Conservation (phyloP, 2,329 filamentous ascomycete species). For the Scedosporium minutisporum region DNA sequence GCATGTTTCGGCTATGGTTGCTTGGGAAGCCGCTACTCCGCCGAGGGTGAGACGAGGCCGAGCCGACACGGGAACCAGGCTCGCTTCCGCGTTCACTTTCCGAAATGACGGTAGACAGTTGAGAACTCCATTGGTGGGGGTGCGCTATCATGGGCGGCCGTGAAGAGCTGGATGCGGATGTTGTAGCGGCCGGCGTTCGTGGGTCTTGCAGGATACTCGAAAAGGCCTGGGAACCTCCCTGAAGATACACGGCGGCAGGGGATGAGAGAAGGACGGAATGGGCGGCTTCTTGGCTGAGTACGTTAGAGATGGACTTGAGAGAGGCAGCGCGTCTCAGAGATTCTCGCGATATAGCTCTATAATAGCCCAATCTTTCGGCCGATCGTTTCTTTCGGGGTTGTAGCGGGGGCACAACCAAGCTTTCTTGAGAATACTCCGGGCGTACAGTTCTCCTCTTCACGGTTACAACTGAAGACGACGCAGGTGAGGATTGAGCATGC, state of each 20-base stretch:
- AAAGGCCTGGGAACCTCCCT: constrained; percentile 20
- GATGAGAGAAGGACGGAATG: constrained; percentile 25
- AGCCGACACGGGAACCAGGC: constrained; percentile 35
- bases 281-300: constrained; percentile 39
- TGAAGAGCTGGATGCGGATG: not conserved
- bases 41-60: constrained; percentile 27
- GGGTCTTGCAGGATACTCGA: constrained; percentile 11
- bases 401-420: constrained; percentile 47
- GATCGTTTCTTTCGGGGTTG: constrained; percentile 36
- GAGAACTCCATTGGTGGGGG: constrained; percentile 53
- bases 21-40: constrained; percentile 40
- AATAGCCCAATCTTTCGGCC: constrained; percentile 37
- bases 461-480: constrained; percentile 28
- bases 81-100: constrained; percentile 48
- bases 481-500: constrained; percentile 32
- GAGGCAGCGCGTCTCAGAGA: constrained; percentile 40
- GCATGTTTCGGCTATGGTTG: constrained; percentile 43
- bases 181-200: not conserved
- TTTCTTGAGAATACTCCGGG: constrained; percentile 50
- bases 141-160: constrained; percentile 32
- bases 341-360: constrained; percentile 42
- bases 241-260: constrained; percentile 29
- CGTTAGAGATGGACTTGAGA: constrained; percentile 44
- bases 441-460: constrained; percentile 17
- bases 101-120: constrained; percentile 54